A percentile compares a stretch with the other conserved stretches of the same genome.
phyloP scores from a whole-genome alignment of 164 flowering plant genomes.

The Malania oleifera region DNA sequence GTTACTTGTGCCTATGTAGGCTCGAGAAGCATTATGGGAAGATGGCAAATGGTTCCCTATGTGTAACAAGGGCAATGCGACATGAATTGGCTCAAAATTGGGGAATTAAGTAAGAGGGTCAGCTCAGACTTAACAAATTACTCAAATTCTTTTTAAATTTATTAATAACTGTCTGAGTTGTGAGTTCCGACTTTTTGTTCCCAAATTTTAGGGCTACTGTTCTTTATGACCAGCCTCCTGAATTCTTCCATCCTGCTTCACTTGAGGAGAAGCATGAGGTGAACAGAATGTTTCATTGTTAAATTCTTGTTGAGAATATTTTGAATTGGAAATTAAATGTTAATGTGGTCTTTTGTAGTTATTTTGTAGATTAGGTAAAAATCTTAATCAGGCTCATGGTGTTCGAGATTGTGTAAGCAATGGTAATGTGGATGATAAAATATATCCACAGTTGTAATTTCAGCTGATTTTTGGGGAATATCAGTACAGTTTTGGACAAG shows the following conservation, averaged over 20 bases:
- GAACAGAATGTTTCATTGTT: conserved; percentile 5
- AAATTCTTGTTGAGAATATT: not conserved
- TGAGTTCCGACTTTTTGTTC: not conserved
- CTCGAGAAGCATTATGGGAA: conserved; percentile 78
- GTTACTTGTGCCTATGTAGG: conserved; percentile 34
- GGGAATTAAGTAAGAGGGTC: conserved; percentile 71
- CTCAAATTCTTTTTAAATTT: conserved; percentile 6
- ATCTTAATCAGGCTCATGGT: conserved; percentile 36
- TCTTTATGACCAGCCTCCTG: conserved; percentile 95
- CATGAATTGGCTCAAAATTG: conserved; percentile 93
- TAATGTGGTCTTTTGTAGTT: conserved; percentile 38
- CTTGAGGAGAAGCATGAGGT: conserved; percentile 85
- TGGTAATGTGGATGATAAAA: conserved; percentile 40
- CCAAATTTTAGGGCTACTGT: conserved; percentile 64
- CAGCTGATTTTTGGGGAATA: not conserved
- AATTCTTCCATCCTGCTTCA: conserved; percentile 78
- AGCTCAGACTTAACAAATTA: conserved; percentile 7
- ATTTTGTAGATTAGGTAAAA: conserved; percentile 61
- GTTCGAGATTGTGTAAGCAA: conserved; percentile 54
- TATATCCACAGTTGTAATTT: conserved; percentile 2
- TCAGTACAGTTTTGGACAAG: not conserved
- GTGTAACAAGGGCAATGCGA: conserved; percentile 95
- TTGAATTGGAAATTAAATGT: not conserved
- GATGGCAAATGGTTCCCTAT: conserved; percentile 81
- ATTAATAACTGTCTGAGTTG: not conserved